Base-by-base conservation (phyloP, 2,329 filamentous ascomycete species). In the Exophiala viscosa region DNA sequence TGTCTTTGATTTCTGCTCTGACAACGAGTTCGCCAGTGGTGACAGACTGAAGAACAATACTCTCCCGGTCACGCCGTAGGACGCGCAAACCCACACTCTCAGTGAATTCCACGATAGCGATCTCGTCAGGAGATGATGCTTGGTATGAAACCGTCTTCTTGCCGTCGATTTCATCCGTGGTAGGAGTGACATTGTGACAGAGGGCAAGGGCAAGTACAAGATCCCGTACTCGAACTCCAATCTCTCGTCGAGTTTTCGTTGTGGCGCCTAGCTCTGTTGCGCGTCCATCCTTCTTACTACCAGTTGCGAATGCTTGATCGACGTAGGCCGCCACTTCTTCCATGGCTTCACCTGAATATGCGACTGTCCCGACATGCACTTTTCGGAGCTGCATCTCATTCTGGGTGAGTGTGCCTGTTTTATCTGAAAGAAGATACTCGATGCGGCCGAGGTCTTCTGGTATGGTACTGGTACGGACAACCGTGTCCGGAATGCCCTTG, bases 361-460 rank as follows among this genome's bases (percentile, higher is more conserved):
- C 97, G 1, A 97, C 93, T 8, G 93, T 99, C 8, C 95, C 93
- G 48, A 99, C 89, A 65, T 99, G 95, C 5, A 99, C 92, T 72
- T 99, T 99, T 68, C 95, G 96, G 80, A 99, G 86, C 66, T 96
- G 92, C 91, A 96, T 96, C 65, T 96, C 90, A 65, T 99, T 99
- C 63, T 97, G 90, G 0, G 93, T 99, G 54, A 99, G 71, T 1
- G 93, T 99, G n/a, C 93, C 93, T 0, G 93, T 99, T 71, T 99
- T 99, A 70, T 99, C 93, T 58, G 90, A 96, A 28, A 99, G 78
- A 2, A 99, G 77, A 68, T 99, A 99, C 69, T 99, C 93, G 40
- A 99, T 95, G 18, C 95, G 82, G 6, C 93, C 93, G 2, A 99
- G 76, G 64, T 99, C 93, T 69, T 99, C 93, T 0, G 93, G 95